Evolutionary conservation across 2,329 filamentous ascomycete genomes (phyloP).

Genomic region (Botrytis galanthina): DNA sequence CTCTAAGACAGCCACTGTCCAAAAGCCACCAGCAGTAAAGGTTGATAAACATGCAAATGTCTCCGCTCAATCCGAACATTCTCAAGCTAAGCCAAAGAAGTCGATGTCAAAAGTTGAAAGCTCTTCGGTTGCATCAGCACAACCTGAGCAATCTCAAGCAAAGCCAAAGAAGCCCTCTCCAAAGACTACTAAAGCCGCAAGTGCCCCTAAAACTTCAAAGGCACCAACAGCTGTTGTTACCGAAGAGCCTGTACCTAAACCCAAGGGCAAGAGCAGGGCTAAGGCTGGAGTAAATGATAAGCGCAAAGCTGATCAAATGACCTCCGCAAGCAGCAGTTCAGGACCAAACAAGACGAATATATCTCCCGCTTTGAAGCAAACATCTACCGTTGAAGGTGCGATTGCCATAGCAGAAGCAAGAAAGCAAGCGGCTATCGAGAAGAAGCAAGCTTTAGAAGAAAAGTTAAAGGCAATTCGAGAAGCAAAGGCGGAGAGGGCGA

Average conservation of each 20-base stretch:
- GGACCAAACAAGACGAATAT: conserved; percentile 16
- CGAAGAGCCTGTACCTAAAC: neutral
- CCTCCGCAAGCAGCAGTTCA: neutral
- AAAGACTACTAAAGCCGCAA: neutral
- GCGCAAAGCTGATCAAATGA: conserved; percentile 16
- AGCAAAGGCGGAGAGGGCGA: neutral
- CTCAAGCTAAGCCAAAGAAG: conserved; percentile 8
- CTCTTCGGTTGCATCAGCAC: neutral
- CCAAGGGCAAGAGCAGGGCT: neutral
- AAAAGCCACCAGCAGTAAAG: neutral
- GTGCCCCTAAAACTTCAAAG: neutral
- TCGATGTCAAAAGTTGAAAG: neutral
- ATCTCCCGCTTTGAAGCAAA: conserved; percentile 18
- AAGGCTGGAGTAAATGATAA: conserved; percentile 12
- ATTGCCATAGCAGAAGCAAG: conserved; percentile 13
- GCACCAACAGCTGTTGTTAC: neutral
- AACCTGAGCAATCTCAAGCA: neutral
- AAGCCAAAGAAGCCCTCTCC: conserved; percentile 12
- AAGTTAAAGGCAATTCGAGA: neutral
- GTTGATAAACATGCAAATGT: neutral
- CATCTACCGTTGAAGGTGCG: neutral
- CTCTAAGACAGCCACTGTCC: neutral
- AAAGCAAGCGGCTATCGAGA: conserved; percentile 16
- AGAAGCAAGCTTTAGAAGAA: conserved; percentile 18
- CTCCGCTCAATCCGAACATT: neutral